Base-by-base conservation (phyloP, 1,139 yeast species). In the Blastobotrys petasosporus region DNA sequence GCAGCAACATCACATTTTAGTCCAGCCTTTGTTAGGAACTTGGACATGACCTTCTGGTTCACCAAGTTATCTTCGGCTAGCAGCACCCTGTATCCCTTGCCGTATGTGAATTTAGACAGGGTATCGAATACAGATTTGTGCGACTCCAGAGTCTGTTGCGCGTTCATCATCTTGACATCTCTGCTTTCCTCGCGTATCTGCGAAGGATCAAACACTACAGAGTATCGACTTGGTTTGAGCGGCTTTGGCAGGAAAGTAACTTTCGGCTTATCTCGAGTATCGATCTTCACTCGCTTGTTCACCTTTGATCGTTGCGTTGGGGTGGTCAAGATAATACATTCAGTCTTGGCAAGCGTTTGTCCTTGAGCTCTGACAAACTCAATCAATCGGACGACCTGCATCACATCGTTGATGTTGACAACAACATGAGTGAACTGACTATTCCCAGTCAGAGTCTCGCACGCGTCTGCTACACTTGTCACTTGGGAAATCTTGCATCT, bases 41-140 rank as follows among this genome's bases (percentile, higher is more conserved):
- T 67, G 59, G 76, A 77, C 55, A 86, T 84, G 28, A 87, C 96
- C 63, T 87, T 94, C 63, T 87, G 96, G 58, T 87, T 87, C 4
- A 87, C 95, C 58, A 77, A 70, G 56, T 87, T 87, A 59, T 87
- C 96, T 60, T 87, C 96, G 1, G 95, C 95, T 16, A 87, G 85
- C 49, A 87, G 69, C 25, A 87, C 77, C 42, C 72, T 55, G 32
- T 63, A 49, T 67, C 69, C 71, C 7, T 81, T 50, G 33, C 51
- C 56, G 10, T 46, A 81, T 0, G 85, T 79, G 29, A 61, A 56
- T 23, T 44, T 34, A 33, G 47, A 41, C 29, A 57, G 39, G 28
- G 49, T 54, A 34, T 51, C 52, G 42, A 57, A 59, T 29, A 60
- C 54, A n/a, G 51, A 48, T 46, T 52, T 52, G 40, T 58, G 60